Evolutionary conservation across 169 alveolate genomes (phyloP).

Genomic region (Cyclospora cayetanensis): DNA sequence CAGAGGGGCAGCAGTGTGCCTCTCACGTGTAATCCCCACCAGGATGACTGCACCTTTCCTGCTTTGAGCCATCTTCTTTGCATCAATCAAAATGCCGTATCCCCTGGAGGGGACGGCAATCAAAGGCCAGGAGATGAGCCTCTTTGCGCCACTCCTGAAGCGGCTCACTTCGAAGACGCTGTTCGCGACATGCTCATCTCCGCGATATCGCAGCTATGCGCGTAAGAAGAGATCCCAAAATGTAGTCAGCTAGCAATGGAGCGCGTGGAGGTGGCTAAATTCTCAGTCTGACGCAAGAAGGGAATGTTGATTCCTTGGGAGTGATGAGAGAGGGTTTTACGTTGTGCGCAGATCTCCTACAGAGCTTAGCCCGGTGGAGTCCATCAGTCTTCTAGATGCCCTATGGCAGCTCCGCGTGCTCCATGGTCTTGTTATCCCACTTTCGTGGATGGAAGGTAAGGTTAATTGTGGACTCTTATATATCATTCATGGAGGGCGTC

Average conservation of each 20-base stretch:
- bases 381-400: background rate
- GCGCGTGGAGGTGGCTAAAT: too few relatives aligned
- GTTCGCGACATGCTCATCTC: constrained; percentile 7
- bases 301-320: too few relatives aligned
- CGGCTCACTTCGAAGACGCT: background rate
- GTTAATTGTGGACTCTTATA: background rate
- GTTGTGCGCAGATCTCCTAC: constrained; percentile 27
- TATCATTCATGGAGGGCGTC: background rate
- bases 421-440: constrained; percentile 19
- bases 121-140: background rate
- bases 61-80: too few relatives aligned
- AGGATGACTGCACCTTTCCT: too few relatives aligned
- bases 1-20: background rate
- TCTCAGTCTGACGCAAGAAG: too few relatives aligned
- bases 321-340: too few relatives aligned
- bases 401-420: constrained; percentile 53
- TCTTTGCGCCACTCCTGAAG: background rate
- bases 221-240: background rate
- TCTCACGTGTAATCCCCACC: too few relatives aligned
- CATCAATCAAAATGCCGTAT: background rate
- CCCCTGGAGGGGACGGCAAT: background rate
- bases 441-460: constrained; percentile 36
- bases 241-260: too few relatives aligned
- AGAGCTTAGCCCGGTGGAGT: background rate
- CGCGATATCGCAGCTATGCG: constrained; percentile 11